phyloP scores from a whole-genome alignment of 192 early-diverging fungal species.

The Mortierella antarctica region DNA sequence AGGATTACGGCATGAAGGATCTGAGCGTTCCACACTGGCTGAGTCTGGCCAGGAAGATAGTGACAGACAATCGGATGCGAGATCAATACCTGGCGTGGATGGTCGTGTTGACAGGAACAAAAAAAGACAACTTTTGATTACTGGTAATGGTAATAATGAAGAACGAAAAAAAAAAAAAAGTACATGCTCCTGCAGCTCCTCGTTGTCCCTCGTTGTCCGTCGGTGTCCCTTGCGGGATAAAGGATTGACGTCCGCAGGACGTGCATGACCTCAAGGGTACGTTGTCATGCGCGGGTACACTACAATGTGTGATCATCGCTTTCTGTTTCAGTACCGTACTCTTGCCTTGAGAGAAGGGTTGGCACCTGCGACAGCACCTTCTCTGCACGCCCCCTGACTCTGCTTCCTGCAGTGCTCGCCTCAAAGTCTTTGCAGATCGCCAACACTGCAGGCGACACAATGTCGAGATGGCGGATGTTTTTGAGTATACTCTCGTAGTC shows the following conservation, averaged over 20 bases:
- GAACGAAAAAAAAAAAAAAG: slow-evolving; percentile 1
- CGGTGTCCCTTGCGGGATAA: neutral
- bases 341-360: no score
- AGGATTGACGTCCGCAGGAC: no score
- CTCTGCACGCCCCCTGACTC: no score
- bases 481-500: slow-evolving; percentile 13
- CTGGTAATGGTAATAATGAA: neutral
- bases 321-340: no score
- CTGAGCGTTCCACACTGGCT: slow-evolving; percentile 59
- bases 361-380: no score
- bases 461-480: slow-evolving; percentile 17
- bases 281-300: no score
- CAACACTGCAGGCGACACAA: slow-evolving; percentile 3
- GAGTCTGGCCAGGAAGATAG: slow-evolving; percentile 52
- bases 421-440: slow-evolving; percentile 19
- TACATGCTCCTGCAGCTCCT: neutral
- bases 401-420: neutral
- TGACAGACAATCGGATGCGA: slow-evolving; percentile 4
- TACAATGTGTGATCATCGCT: no score
- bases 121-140: slow-evolving; percentile 30
- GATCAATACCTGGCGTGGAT: slow-evolving; percentile 38
- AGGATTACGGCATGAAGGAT: slow-evolving; percentile 60
- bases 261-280: no score
- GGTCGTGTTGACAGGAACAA: slow-evolving; percentile 41
- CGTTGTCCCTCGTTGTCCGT: neutral